These are phyloP conservation scores for Septoria petroselini DNA, from an alignment of 2,329 filamentous ascomycete species.

Conservation along the genomic window DNA sequence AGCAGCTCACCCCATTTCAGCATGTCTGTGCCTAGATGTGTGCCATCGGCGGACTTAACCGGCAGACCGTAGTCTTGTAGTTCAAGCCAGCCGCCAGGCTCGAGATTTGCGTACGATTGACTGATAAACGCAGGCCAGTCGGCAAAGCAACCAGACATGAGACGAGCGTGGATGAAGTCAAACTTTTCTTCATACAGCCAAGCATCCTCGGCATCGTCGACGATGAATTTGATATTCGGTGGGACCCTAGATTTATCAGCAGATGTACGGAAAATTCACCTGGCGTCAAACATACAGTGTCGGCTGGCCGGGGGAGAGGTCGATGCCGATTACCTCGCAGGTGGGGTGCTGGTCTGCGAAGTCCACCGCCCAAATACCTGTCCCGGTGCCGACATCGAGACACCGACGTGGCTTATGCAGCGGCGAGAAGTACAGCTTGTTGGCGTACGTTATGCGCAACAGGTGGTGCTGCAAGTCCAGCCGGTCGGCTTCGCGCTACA, in stretches of 20 bases:
- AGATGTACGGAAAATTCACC: not conserved
- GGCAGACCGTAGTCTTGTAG: constrained; percentile 49
- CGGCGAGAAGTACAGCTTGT: constrained; percentile 48
- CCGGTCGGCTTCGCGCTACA: constrained; percentile 39
- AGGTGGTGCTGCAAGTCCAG: constrained; percentile 45
- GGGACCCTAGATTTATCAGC: constrained; percentile 46
- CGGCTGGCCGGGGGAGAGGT: constrained; percentile 52
- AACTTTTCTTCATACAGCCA: constrained; percentile 56
- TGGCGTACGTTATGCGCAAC: constrained; percentile 49
- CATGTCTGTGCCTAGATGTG: constrained; percentile 36
- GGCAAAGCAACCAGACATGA: constrained; percentile 53
- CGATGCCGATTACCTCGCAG: constrained; percentile 45
- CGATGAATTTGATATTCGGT: constrained; percentile 59
- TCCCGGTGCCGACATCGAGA: constrained; percentile 54
- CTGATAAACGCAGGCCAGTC: constrained; percentile 52
- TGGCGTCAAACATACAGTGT: constrained; percentile 38
- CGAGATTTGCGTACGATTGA: constrained; percentile 51
- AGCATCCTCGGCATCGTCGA: constrained; percentile 60
- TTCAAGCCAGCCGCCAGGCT: constrained; percentile 53
- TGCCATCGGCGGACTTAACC: constrained; percentile 41
- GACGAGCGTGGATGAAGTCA: constrained; percentile 56
- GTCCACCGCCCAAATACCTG: constrained; percentile 58
- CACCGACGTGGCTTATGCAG: constrained; percentile 43
- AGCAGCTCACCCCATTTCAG: constrained; percentile 38
- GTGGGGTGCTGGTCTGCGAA: constrained; percentile 46